Base-by-base conservation (phyloP, 179 eudicot species). In the Beta macrorhiza region DNA sequence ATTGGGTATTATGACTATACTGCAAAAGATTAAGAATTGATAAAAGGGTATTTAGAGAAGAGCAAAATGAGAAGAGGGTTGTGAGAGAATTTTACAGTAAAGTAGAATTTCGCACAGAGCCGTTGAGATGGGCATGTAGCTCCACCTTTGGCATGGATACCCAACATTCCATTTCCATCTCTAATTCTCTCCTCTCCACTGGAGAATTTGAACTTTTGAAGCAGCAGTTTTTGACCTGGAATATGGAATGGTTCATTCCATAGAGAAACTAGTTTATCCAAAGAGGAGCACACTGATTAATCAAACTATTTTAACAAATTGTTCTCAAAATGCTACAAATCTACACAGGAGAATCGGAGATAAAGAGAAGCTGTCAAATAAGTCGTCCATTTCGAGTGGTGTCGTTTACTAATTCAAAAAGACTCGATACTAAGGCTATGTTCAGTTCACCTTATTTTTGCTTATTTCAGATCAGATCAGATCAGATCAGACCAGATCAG, bases 41-140 rank as follows among this genome's bases (percentile, higher is more conserved):
- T 13, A 4, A n/a, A 42, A 8, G 5, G 13, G 59, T 64, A 5
- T 59, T 6, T 37, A 37, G 42, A 8, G 29, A 10, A 29, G 57
- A n/a, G 12, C 16, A 76, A 17, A 72, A 5, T 5, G 16, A 80
- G 57, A 42, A 61, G 63, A 81, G 87, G 45, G n/a, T 4, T 52
- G 2, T 3, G 49, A 82, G 82, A 85, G 79, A 17, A 22, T 11
- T 22, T 44, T 91, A 95, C 99, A 91, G 90, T 45, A 94, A 83
- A 84, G 98, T 96, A 68, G 98, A 91, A 85, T 87, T 86, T 83
- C 99, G 85, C 81, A 91, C 88, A 78, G 98, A 96, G 55, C 99
- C 99, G 78, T 91, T 94, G 83, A 96, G 97, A 80, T 96, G 99
- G 62, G 99, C 99, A 83, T 96, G 99, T 8, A 96, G 90, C 88